phyloP scores from a whole-genome alignment of 2,329 filamentous ascomycete species.

The Diaporthe citri region DNA sequence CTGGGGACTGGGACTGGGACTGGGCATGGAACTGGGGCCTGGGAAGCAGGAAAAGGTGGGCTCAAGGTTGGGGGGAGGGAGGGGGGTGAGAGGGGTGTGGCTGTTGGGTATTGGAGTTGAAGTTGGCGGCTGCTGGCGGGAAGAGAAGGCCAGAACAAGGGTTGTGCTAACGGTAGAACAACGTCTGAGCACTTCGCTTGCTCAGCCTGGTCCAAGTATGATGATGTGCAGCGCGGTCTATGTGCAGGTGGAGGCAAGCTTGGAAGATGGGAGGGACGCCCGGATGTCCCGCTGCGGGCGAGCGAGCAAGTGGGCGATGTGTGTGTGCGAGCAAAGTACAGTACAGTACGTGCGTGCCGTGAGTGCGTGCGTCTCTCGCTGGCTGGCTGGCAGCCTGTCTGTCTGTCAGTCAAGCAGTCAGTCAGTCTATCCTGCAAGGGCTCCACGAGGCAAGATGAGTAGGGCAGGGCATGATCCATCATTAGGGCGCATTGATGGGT shows the following conservation, averaged over 20 bases:
- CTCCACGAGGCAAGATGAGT: conserved; percentile 24
- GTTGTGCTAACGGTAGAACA: conserved; percentile 27
- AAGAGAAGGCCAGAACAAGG: background rate
- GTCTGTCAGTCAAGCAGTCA: background rate
- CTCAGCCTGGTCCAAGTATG: conserved; percentile 9
- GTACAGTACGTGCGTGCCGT: background rate
- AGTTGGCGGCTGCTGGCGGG: background rate
- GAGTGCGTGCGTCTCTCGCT: background rate
- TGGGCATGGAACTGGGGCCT: conserved; percentile 25
- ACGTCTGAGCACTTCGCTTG: conserved; percentile 10
- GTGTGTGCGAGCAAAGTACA: background rate
- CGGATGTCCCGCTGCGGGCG: background rate
- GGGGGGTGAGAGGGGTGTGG: background rate
- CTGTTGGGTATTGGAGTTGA: conserved; percentile 1
- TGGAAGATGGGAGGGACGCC: background rate
- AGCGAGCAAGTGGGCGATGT: background rate
- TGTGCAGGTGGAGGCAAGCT: conserved; percentile 17
- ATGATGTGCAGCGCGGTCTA: conserved; percentile 27
- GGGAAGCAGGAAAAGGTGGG: conserved; percentile 25
- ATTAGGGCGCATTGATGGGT: conserved; percentile 30
- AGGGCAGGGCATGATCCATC: conserved; percentile 13
- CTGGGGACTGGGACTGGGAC: background rate
- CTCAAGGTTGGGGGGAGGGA: conserved; percentile 10
- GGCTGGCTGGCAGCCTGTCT: background rate
- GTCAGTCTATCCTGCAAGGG: background rate